These are phyloP conservation scores for Thelephora aurantiotincta DNA, from an alignment of 768 basidiomycete genomes.

Conservation along the genomic window DNA sequence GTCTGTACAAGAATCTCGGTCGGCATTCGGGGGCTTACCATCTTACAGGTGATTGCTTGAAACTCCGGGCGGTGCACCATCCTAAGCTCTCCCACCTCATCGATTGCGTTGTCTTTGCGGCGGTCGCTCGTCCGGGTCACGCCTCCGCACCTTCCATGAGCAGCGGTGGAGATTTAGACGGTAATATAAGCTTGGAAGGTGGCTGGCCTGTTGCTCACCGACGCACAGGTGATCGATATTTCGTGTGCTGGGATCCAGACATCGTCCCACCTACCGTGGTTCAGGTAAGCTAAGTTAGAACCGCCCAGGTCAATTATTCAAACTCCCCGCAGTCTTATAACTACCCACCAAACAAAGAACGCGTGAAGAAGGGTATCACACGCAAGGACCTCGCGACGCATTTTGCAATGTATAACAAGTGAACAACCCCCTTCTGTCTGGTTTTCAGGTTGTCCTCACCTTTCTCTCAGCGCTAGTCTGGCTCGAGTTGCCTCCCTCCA, in stretches of 20 bases:
- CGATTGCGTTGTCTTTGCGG: slow-evolving; percentile 57
- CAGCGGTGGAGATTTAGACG: slow-evolving; percentile 54
- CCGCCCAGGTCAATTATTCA: neutral
- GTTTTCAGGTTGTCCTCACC: neutral
- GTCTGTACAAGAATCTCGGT: neutral
- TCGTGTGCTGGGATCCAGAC: slow-evolving; percentile 58
- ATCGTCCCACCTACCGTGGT: slow-evolving; percentile 39
- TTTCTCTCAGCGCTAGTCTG: slow-evolving; percentile 35
- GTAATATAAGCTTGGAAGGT: slow-evolving; percentile 12
- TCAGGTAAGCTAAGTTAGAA: slow-evolving; percentile 24
- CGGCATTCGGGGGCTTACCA: neutral
- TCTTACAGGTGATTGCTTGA: slow-evolving; percentile 42
- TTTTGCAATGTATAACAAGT: slow-evolving; percentile 55
- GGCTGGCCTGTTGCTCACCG: neutral
- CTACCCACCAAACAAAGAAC: slow-evolving; percentile 51
- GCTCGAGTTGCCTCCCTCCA: slow-evolving; percentile 44
- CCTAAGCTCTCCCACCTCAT: slow-evolving; percentile 38
- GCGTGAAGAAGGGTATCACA: slow-evolving; percentile 29
- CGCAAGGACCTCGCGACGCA: slow-evolving; percentile 47
- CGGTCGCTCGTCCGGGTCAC: slow-evolving; percentile 27
- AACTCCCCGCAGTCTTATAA: slow-evolving; percentile 38
- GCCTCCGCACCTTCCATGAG: slow-evolving; percentile 58
- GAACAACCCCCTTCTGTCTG: slow-evolving; percentile 8
- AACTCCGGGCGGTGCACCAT: slow-evolving; percentile 43
- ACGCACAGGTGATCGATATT: slow-evolving; percentile 36